Evolutionary conservation across 306 rosid species (phyloP), one percentile per base, ranked within the genome.

Genomic region (Pterocarpus santalinus): DNA sequence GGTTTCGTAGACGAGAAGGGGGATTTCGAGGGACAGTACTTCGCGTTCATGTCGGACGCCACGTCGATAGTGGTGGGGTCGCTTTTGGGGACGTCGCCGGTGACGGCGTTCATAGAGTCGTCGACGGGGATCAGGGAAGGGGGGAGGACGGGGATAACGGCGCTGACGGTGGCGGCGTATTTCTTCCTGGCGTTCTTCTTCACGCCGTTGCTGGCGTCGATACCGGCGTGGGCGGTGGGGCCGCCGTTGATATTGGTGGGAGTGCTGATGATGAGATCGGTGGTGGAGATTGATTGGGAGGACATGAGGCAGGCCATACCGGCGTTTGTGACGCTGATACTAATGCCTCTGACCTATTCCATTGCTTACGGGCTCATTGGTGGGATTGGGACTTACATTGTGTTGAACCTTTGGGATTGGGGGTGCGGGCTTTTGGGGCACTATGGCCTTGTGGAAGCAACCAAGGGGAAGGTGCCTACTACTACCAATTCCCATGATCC

Each of bases 211-310:
- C 30, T 96, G 87, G 99, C 99, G 28, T 93, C 99, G 16, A 96
- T 96, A 43, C 99, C 99, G 33, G 91, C 97, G 3, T 96, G 99
- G 99, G 99, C 99, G 73, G 99, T 96, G 77, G 99, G 99, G 3
- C 98, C 99, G 34, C 99, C 99, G 81, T 53, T 96, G 91, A 93
- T 96, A 22, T 41, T 96, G 71, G 99, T 96, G 16, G 99, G 99
- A 0, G 99, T 96, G 35, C 22, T 96, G 87, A 96, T 96, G 99
- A 96, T 96, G 98, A 92, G 84, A 36, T 89, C 99, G 1, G 97
- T 96, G 75, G 97, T 92, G 74, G 98, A 96, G 83, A 86, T 96
- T 14, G 80, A 96, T 8, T 96, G 99, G 99, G 85, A 93, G 5
- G 98, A 96, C 56, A 96, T 96, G 99, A 76, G 86, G 79, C 90